phyloP scores from a whole-genome alignment of 2,329 filamentous ascomycete species.

The Penicillium sp. region DNA sequence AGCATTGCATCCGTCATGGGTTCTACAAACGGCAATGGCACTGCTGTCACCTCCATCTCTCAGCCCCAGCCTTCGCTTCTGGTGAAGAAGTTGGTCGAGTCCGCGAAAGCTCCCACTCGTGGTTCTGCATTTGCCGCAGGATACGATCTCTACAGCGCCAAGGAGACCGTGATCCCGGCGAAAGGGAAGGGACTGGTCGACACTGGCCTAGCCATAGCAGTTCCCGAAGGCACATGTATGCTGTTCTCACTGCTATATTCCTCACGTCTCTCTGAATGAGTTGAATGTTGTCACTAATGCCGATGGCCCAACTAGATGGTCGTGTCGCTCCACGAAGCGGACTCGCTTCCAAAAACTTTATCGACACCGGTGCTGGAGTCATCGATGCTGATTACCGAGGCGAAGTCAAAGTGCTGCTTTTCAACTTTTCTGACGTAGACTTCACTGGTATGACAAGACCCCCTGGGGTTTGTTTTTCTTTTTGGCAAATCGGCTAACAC shows the following conservation, averaged over 20 bases:
- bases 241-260: constrained; percentile 14
- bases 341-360: constrained; percentile 88
- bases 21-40: constrained; percentile 20
- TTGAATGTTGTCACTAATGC: neutral
- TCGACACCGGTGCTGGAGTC: constrained; percentile 92
- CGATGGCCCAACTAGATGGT: constrained; percentile 59
- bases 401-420: constrained; percentile 88
- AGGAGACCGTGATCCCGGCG: constrained; percentile 70
- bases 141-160: constrained; percentile 84
- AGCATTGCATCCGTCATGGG: constrained; percentile 22
- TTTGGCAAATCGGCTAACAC: neutral
- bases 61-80: constrained; percentile 63
- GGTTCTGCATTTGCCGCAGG: constrained; percentile 87
- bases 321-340: constrained; percentile 88
- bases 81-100: constrained; percentile 80
- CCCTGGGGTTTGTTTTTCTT: no score
- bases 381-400: constrained; percentile 98
- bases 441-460: constrained; percentile 49
- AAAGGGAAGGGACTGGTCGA: constrained; percentile 82
- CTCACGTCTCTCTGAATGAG: neutral
- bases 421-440: constrained; percentile 82
- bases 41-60: constrained; percentile 34
- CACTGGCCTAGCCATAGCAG: constrained; percentile 86
- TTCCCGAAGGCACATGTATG: constrained; percentile 85
- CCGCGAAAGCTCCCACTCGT: constrained; percentile 78